A percentile compares a stretch with the other conserved stretches of the same genome.
phyloP scores from a whole-genome alignment of 768 basidiomycete genomes.

The Asterophora parasitica region DNA sequence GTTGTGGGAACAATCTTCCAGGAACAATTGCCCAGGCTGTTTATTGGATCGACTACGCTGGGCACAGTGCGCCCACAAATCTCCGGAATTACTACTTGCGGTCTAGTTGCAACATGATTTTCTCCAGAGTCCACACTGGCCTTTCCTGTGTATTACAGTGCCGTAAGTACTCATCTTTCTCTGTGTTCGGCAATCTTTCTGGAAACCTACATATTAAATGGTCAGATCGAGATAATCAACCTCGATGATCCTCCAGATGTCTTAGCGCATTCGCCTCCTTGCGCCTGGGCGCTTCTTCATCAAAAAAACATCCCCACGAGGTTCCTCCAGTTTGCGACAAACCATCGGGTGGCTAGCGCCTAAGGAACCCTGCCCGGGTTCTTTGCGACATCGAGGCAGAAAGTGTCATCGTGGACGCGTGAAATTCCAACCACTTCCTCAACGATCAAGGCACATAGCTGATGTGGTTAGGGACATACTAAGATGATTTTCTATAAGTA shows the following conservation, averaged over 20 bases:
- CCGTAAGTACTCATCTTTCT: too few species aligned
- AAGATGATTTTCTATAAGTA: slow-evolving; percentile 10
- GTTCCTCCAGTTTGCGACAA: slow-evolving; percentile 3
- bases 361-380: slow-evolving; percentile 8
- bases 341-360: slow-evolving; percentile 2
- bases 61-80: slow-evolving; percentile 2
- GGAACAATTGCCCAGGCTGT: neutral
- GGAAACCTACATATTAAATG: neutral
- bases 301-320: slow-evolving; percentile 9
- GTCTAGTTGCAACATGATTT: slow-evolving; percentile 1
- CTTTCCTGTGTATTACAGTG: neutral
- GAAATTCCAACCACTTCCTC: slow-evolving; percentile 9
- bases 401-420: slow-evolving; percentile 12
- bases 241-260: neutral
- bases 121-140: neutral
- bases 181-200: slow-evolving; percentile 2
- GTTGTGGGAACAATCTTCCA: neutral
- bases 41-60: too few species aligned
- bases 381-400: slow-evolving; percentile 12
- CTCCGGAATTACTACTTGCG: slow-evolving; percentile 3
- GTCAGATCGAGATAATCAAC: slow-evolving; percentile 7
- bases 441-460: slow-evolving; percentile 18
- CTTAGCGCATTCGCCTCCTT: slow-evolving; percentile 1
- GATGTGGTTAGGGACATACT: neutral
- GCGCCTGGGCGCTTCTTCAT: slow-evolving; percentile 7